Base-by-base conservation (phyloP, 805 yeast genomes). In the Pichia paraexigua region DNA sequence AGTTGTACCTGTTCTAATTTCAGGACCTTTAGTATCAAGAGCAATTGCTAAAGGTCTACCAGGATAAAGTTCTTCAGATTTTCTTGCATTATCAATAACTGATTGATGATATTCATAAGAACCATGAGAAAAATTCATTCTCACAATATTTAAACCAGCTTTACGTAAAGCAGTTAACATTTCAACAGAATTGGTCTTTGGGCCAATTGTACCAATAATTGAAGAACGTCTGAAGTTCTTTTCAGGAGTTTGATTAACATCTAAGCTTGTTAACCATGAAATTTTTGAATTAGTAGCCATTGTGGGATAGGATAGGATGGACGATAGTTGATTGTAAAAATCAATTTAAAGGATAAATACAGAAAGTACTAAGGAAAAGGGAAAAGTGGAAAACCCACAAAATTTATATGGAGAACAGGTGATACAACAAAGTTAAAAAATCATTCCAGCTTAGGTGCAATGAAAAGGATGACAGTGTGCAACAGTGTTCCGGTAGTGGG, bases 51-150 rank as follows among this genome's bases (percentile, higher is more conserved):
- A 79, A 51, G 98, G 99, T 77, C 98, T 88, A 67, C 98, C 97
- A 60, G 87, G 82, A 73, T 85, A 90, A 52, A 85, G 71, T 71
- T 83, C 83, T 74, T 87, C 97, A 58, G 97, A 90, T 73, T 89
- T 83, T 75, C 95, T 86, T 63, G 97, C 89, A 69, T 94, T 92
- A 80, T 92, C 97, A 71, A 94, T 77, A 65, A 94, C 99, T 57
- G 88, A 76, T 76, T 91, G 97, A 75, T 94, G 99, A 83, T 94
- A 94, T 66, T 91, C 97, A 76, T 94, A 84, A 48, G 96, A 81
- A 65, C 99, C 99, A 78, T 94, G 99, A 60, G 97, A 88, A 78
- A 94, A 94, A 85, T 94, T 94, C 97, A 94, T 90, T 72, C 99
- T 87, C 51, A 89, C 98, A 69, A 94, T 88, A 82, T 92, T 94